Conservation (phyloP, 2,329 filamentous ascomycete species). For the Penicillium freii region DNA sequence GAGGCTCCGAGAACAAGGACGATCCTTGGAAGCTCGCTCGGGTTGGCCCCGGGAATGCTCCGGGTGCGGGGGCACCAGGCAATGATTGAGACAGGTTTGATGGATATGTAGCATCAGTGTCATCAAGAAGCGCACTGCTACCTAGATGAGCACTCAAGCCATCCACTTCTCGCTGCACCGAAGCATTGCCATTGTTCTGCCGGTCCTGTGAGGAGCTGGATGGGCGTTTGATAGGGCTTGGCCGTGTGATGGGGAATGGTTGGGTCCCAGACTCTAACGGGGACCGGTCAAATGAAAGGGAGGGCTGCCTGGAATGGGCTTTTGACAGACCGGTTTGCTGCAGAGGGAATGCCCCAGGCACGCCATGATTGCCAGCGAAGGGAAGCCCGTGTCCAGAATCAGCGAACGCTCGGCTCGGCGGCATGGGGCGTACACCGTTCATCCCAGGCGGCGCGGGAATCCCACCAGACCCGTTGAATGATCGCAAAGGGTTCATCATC, state of each 20-base stretch:
- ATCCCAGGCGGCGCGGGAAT: conserved; percentile 58
- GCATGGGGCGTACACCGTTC: conserved; percentile 59
- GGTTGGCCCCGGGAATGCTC: conserved; percentile 42
- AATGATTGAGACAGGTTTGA: conserved; percentile 44
- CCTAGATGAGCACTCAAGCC: conserved; percentile 77
- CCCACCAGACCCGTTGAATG: conserved; percentile 53
- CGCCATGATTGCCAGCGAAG: conserved; percentile 47
- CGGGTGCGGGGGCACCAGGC: conserved; percentile 55
- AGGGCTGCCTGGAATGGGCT: conserved; percentile 73
- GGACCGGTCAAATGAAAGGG: conserved; percentile 59
- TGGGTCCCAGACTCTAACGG: conserved; percentile 59
- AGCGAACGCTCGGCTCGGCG: conserved; percentile 56
- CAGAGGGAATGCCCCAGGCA: conserved; percentile 33
- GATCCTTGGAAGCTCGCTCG: conserved; percentile 45
- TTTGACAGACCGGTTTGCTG: conserved; percentile 46
- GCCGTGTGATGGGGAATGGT: conserved; percentile 74
- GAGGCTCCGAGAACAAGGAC: conserved; percentile 45
- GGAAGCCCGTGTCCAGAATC: conserved; percentile 45
- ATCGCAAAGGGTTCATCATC: conserved; percentile 56
- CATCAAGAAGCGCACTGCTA: conserved; percentile 79
- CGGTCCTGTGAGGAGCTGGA: conserved; percentile 63
- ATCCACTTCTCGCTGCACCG: conserved; percentile 60
- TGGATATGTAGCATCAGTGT: conserved; percentile 68
- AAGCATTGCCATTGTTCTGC: conserved; percentile 41
- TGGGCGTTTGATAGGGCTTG: conserved; percentile 83